Base-by-base conservation (phyloP, 148 eudicot species). In the Camellia granthamiana region DNA sequence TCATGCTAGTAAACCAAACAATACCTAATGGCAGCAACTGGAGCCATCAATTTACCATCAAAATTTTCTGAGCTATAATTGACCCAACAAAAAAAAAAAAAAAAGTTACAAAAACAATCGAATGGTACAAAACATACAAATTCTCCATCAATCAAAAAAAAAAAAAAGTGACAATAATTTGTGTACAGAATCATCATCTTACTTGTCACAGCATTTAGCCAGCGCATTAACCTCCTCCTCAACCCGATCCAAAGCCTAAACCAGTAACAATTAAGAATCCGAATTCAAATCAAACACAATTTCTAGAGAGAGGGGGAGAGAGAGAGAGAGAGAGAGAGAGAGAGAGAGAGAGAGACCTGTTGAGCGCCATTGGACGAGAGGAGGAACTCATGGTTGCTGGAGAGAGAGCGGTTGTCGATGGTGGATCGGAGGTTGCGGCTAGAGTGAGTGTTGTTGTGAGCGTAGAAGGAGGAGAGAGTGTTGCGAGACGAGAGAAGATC, bases 201-300 rank as follows among this genome's bases (percentile, higher is more conserved):
- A 96, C 98, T 88, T 92, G 72, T 96, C 97, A 38, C 99, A 96
- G 76, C 98, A 96, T 71, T 96, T 93, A 7, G 97, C 90, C 78
- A 96, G 88, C 51, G 94, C 88, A 86, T 93, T 88, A 21, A 96
- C 97, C 91, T 96, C 99, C 78, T 94, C 95, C 78, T 96, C 99
- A 21, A 96, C 99, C 77, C 88, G 97, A 90, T 96, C 99, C 91
- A 96, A 89, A 21, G 99, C 97, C 99, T 96, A 79, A 59, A 79
- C 61, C 66, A n/a, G 7, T 49, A 69, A 69, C 41, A 38, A 55
- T 43, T 2, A 73, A 15, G 61, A 61, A 18, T 67, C 52, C 59
- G 10, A 58, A 67, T 67, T 60, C 2, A 44, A n/a, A 49, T 16
- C 18, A 60, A 75, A 7, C 7, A 49, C 52, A 49, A 49, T 64